phyloP scores from a whole-genome alignment of 2,329 filamentous ascomycete genomes.

The Colletotrichum caudatum region DNA sequence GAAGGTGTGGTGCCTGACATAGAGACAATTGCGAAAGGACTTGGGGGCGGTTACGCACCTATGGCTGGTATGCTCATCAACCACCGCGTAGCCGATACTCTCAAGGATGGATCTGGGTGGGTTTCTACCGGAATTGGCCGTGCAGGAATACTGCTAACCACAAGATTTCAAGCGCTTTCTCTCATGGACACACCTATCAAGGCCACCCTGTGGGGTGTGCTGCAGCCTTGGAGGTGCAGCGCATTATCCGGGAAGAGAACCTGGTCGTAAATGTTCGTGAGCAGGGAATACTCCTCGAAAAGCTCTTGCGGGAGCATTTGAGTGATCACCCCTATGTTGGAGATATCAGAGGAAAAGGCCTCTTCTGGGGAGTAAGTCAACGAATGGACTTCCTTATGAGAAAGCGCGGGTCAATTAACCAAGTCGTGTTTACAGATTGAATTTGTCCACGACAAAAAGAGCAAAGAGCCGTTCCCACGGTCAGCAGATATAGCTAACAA shows the following conservation, averaged over 20 bases:
- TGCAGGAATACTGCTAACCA: not conserved
- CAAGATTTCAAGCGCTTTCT: slow-evolving; percentile 46
- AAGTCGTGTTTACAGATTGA: slow-evolving; percentile 41
- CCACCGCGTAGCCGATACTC: slow-evolving; percentile 60
- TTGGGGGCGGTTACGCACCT: slow-evolving; percentile 67
- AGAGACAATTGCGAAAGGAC: slow-evolving; percentile 69
- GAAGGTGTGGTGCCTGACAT: slow-evolving; percentile 62
- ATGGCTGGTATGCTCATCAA: slow-evolving; percentile 67
- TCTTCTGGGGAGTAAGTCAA: slow-evolving; percentile 48
- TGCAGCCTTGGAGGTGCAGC: slow-evolving; percentile 72
- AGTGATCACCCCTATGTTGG: slow-evolving; percentile 47
- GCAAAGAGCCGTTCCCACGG: slow-evolving; percentile 50
- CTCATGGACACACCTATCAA: slow-evolving; percentile 73
- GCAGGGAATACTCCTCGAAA: slow-evolving; percentile 57
- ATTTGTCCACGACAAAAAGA: slow-evolving; percentile 47
- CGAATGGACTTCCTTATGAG: no score
- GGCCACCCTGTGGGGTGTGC: slow-evolving; percentile 70
- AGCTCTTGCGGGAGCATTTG: slow-evolving; percentile 43
- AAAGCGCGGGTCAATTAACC: no score
- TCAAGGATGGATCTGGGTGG: slow-evolving; percentile 59
- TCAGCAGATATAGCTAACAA: slow-evolving; percentile 44
- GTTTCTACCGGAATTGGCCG: not conserved
- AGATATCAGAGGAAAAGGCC: slow-evolving; percentile 48
- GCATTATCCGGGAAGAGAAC: slow-evolving; percentile 66
- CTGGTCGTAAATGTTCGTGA: slow-evolving; percentile 68